Conservation (phyloP, 2,329 filamentous ascomycete species). For the Penicillium sp. region DNA sequence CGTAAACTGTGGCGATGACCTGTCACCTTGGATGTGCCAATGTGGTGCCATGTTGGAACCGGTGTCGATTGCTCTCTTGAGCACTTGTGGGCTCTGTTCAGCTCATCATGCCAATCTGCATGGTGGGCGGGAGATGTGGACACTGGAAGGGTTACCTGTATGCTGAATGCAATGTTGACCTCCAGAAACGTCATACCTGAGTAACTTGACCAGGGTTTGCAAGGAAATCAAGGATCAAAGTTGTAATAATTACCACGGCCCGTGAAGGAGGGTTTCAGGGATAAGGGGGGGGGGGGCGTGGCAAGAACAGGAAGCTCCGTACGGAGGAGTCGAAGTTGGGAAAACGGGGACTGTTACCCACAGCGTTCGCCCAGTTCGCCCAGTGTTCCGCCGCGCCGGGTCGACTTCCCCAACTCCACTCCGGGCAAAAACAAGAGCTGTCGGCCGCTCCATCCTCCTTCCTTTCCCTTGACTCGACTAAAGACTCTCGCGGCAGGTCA, state of each 20-base stretch:
- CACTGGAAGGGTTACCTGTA: not conserved
- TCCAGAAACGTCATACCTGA: not conserved
- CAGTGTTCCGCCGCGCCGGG: slow-evolving; percentile 24
- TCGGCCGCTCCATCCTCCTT: slow-evolving; percentile 16
- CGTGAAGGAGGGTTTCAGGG: not conserved
- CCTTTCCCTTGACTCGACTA: slow-evolving; percentile 2
- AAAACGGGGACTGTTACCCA: slow-evolving; percentile 1
- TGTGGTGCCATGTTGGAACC: not conserved
- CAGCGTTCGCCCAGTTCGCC: slow-evolving; percentile 14
- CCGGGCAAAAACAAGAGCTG: slow-evolving; percentile 27
- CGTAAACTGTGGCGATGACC: slow-evolving; percentile 16
- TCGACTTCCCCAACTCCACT: slow-evolving; percentile 28
- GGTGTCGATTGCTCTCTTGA: not conserved
- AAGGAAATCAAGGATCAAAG: not conserved
- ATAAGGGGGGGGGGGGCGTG: not conserved
- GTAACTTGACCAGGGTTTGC: not conserved
- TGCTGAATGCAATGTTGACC: not conserved
- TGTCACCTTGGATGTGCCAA: slow-evolving; percentile 17
- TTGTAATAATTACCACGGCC: no score
- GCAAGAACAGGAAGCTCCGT: not conserved
- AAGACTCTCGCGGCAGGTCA: slow-evolving; percentile 23
- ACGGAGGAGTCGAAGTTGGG: no score
- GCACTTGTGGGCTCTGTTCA: not conserved
- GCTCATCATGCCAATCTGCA: not conserved
- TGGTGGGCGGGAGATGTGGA: not conserved